Conservation (phyloP, 441 rosid genomes). For the Pelargonium myrrhifolium region DNA sequence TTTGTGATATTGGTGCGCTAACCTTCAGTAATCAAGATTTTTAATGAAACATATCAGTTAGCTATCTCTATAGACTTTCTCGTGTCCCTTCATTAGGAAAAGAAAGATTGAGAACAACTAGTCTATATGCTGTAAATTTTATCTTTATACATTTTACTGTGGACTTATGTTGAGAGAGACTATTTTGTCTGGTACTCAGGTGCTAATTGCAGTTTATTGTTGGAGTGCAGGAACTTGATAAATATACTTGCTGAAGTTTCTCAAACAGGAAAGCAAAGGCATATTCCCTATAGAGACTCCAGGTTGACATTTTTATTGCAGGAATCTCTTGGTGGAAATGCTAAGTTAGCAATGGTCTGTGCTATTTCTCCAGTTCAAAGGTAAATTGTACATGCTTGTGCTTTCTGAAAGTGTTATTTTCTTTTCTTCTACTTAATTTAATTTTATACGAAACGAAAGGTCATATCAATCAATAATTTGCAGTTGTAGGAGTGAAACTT, state of each 20-base stretch:
- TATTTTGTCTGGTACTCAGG: neutral
- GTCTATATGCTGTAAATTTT: neutral
- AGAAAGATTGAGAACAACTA: slow-evolving; percentile 4
- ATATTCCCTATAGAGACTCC: slow-evolving; percentile 95
- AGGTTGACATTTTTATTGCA: slow-evolving; percentile 87
- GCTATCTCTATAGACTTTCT: neutral
- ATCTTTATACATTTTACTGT: neutral
- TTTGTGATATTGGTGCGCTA: neutral
- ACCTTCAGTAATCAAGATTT: neutral
- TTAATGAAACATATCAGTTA: neutral
- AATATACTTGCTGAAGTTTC: slow-evolving; percentile 96
- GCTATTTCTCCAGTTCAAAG: slow-evolving; percentile 89
- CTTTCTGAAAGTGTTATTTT: slow-evolving; percentile 10
- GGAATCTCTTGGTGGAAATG: slow-evolving; percentile 99
- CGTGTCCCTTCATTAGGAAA: neutral
- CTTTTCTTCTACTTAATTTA: neutral
- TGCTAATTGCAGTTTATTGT: slow-evolving; percentile 21
- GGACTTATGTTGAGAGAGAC: neutral
- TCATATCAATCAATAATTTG: slow-evolving; percentile 21
- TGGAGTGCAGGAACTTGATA: slow-evolving; percentile 72
- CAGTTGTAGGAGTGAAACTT: slow-evolving; percentile 91
- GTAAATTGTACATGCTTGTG: slow-evolving; percentile 32
- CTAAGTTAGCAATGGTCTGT: slow-evolving; percentile 92
- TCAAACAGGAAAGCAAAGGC: slow-evolving; percentile 92
- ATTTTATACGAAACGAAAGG: slow-evolving; percentile 10